These are phyloP conservation scores for Leavenworthia alabamica DNA, from an alignment of 345 rosid genomes.

Conservation along the genomic window DNA sequence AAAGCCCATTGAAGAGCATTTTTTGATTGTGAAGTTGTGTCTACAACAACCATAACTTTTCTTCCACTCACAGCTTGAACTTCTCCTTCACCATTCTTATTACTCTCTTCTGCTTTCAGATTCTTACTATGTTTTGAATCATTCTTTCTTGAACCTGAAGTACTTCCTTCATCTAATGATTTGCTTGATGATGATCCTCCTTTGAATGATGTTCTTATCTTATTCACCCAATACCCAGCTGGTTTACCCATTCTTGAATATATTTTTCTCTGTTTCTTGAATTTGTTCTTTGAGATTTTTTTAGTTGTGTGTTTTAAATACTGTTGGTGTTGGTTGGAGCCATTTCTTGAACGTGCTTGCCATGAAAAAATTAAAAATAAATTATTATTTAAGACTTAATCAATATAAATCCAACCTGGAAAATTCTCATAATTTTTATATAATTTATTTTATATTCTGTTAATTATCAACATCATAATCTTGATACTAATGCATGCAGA, in stretches of 20 bases:
- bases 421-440: neutral
- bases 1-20: slow-evolving; percentile 96
- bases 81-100: slow-evolving; percentile 21
- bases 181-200: slow-evolving; percentile 37
- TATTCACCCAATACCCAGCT: slow-evolving; percentile 36
- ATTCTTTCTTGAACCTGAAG: slow-evolving; percentile 27
- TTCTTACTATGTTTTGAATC: slow-evolving; percentile 26
- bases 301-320: slow-evolving; percentile 25
- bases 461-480: slow-evolving; percentile 14
- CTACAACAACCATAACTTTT: slow-evolving; percentile 85
- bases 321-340: slow-evolving; percentile 24
- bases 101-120: slow-evolving; percentile 25
- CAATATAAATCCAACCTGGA: slow-evolving; percentile 7
- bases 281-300: neutral
- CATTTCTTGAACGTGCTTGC: slow-evolving; percentile 32
- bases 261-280: neutral
- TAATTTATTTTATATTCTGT: neutral
- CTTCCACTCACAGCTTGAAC: slow-evolving; percentile 37
- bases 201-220: slow-evolving; percentile 33
- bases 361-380: slow-evolving; percentile 20
- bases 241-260: slow-evolving; percentile 28
- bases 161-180: slow-evolving; percentile 35
- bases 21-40: slow-evolving; percentile 76
- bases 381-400: slow-evolving; percentile 10
- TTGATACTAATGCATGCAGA: slow-evolving; percentile 31